Percentiles rank a stretch among this genome's conserved stretches.
These are phyloP conservation scores for Alternaria sp. DNA, from an alignment of 2,329 filamentous ascomycete species.

Conservation along the genomic window DNA sequence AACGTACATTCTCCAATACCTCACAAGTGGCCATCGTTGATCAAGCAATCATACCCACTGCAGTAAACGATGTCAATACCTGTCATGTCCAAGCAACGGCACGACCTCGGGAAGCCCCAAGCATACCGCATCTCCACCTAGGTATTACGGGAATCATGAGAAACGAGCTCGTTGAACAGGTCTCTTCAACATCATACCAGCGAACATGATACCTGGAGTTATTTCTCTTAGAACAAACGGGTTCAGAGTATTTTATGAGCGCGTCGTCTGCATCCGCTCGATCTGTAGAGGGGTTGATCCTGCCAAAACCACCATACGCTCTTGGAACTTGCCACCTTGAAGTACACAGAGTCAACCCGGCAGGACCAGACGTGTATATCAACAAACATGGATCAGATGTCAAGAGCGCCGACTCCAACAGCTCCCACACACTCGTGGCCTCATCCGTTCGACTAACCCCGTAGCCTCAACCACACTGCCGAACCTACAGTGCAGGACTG, in stretches of 20 bases:
- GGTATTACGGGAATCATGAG: not conserved
- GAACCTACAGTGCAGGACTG: not conserved
- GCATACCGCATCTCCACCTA: not conserved
- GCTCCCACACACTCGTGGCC: not conserved
- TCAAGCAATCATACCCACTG: not conserved
- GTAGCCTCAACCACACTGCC: not conserved
- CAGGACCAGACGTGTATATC: constrained; percentile 13
- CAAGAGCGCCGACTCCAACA: constrained; percentile 1
- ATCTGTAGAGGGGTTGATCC: not conserved
- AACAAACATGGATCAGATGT: constrained; percentile 14
- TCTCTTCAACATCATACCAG: not conserved
- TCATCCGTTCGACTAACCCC: not conserved
- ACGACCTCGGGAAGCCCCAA: not conserved
- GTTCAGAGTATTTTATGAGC: not conserved
- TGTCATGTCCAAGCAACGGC: not conserved
- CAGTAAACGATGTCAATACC: not conserved
- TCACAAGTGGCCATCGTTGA: not conserved
- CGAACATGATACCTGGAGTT: not conserved
- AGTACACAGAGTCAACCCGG: not conserved
- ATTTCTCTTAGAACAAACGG: not conserved
- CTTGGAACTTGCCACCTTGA: not conserved
- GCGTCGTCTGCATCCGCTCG: not conserved
- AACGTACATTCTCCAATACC: not conserved
- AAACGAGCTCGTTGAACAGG: not conserved
- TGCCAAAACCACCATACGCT: not conserved